Evolutionary conservation across 352 stramenopile genomes (phyloP).

Genomic region (Pythium monospermum): DNA sequence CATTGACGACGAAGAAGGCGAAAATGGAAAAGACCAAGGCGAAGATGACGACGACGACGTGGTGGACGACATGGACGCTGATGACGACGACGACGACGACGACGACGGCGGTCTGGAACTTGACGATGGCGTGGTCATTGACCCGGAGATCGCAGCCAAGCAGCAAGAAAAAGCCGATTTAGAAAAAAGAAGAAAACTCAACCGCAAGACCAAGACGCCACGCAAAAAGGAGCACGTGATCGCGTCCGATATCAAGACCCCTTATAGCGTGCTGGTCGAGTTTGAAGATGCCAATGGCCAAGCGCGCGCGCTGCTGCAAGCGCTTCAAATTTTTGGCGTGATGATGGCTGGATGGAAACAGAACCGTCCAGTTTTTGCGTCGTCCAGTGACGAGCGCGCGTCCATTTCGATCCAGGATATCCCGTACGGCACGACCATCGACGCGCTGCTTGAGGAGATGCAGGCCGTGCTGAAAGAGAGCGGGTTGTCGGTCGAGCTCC

Average conservation of each 20-base stretch:
- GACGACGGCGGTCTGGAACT: background rate
- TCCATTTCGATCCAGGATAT: slow-evolving; percentile 73
- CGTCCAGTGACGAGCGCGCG: slow-evolving; percentile 35
- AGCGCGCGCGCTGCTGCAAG: slow-evolving; percentile 61
- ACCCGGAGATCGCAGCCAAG: slow-evolving; percentile 6
- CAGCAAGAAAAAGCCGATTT: slow-evolving; percentile 20
- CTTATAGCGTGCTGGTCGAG: slow-evolving; percentile 70
- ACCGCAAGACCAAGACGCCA: slow-evolving; percentile 28
- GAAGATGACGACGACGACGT: background rate
- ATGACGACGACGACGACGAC: slow-evolving; percentile 17
- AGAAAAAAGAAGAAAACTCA: too few species aligned
- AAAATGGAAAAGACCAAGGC: background rate
- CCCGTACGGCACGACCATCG: slow-evolving; percentile 65
- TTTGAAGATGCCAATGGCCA: slow-evolving; percentile 44
- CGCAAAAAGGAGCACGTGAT: slow-evolving; percentile 64
- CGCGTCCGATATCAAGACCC: slow-evolving; percentile 68
- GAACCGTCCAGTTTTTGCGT: slow-evolving; percentile 75
- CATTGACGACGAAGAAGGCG: slow-evolving; percentile 14
- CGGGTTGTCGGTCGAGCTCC: slow-evolving; percentile 53
- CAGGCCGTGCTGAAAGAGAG: slow-evolving; percentile 36
- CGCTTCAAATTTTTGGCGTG: slow-evolving; percentile 84
- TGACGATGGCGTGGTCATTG: slow-evolving; percentile 8
- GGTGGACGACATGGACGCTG: slow-evolving; percentile 3
- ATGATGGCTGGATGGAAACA: slow-evolving; percentile 85
- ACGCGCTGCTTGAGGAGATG: slow-evolving; percentile 51